These are phyloP conservation scores for Corchorus olitorius DNA, from an alignment of 345 rosid genomes.

Conservation along the genomic window DNA sequence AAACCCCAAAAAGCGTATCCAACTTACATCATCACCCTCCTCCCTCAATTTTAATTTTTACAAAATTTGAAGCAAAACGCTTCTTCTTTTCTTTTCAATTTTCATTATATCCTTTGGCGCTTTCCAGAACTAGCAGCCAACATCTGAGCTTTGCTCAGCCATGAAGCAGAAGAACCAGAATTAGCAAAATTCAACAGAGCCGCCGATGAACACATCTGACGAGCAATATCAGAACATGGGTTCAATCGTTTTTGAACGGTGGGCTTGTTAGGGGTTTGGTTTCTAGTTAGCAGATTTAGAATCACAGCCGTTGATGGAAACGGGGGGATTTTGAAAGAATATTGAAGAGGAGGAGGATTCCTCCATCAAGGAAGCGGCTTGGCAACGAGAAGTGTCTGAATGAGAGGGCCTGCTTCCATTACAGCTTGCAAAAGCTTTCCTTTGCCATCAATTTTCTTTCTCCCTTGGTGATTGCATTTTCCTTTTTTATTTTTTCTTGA, in stretches of 20 bases:
- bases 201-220: conserved; percentile 54
- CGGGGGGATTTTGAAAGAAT: conserved; percentile 48
- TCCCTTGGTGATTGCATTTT: too few species aligned
- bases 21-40: conserved; percentile 36
- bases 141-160: conserved; percentile 25
- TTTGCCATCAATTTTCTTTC: conserved; percentile 11
- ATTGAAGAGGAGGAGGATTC: conserved; percentile 78
- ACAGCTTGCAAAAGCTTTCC: conserved; percentile 78
- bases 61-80: conserved; percentile 14
- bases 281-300: conserved; percentile 10
- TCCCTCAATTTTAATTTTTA: conserved; percentile 19
- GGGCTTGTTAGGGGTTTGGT: conserved; percentile 9
- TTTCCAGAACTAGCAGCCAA: conserved; percentile 38
- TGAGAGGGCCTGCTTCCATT: conserved; percentile 79
- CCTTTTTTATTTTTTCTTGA: too few species aligned
- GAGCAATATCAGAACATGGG: conserved; percentile 24
- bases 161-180: conserved; percentile 38
- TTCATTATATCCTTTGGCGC: conserved; percentile 65
- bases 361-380: conserved; percentile 94
- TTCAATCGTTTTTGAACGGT: conserved; percentile 21
- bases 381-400: conserved; percentile 71
- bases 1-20: conserved; percentile 18
- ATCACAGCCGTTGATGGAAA: conserved; percentile 41
- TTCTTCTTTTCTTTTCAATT: background rate
- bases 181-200: conserved; percentile 51